These are phyloP conservation scores for Sporothrix euskadiensis DNA, from an alignment of 2,329 filamentous ascomycete genomes.

Conservation along the genomic window DNA sequence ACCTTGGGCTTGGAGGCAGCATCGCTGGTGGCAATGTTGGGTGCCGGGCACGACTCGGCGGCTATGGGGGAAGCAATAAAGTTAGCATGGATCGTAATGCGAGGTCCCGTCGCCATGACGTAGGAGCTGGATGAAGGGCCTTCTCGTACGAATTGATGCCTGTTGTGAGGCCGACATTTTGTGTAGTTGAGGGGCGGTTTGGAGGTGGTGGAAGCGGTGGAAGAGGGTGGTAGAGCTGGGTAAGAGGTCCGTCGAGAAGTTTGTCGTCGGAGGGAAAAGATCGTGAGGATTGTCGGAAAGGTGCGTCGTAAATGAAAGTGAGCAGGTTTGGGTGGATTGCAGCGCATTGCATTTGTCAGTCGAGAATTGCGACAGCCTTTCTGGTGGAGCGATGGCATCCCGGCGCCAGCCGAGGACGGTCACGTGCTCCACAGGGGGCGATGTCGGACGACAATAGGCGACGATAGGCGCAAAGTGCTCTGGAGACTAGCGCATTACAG, in stretches of 20 bases:
- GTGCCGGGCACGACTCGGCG: constrained; percentile 25
- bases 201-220: neutral
- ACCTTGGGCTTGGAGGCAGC: constrained; percentile 49
- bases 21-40: constrained; percentile 38
- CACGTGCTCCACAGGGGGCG: constrained; percentile 7
- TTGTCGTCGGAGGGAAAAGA: neutral
- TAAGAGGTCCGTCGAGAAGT: neutral
- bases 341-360: constrained; percentile 27
- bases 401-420: constrained; percentile 22
- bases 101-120: neutral
- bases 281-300: neutral
- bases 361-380: constrained; percentile 27
- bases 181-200: neutral
- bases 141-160: constrained; percentile 38
- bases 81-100: neutral
- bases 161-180: constrained; percentile 38
- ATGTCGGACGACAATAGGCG: neutral
- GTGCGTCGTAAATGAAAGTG: neutral
- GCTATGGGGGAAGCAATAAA: neutral
- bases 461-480: too few relatives aligned
- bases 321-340: constrained; percentile 2
- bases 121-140: neutral
- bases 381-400: constrained; percentile 21
- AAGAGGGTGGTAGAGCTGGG: neutral
- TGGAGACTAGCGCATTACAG: constrained; percentile 1